These are phyloP conservation scores for Meyerozyma athensensis DNA, from an alignment of 1,139 yeast species.

Conservation along the genomic window DNA sequence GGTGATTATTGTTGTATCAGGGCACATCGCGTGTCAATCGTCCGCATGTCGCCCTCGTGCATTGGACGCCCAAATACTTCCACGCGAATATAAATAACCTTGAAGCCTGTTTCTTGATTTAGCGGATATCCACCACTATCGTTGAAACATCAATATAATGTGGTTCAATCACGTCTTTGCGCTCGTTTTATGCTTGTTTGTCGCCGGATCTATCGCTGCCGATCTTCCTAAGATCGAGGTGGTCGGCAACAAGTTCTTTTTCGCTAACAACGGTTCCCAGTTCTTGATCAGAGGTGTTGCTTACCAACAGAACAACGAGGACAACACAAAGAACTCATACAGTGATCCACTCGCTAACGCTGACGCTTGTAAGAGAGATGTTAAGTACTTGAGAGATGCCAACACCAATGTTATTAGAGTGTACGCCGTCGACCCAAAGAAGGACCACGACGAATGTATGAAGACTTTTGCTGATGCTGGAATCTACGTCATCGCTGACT, in stretches of 20 bases:
- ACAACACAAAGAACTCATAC: conserved; percentile 25
- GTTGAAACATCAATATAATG: background rate
- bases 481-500: conserved; percentile 81
- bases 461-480: conserved; percentile 81
- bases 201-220: conserved; percentile 11
- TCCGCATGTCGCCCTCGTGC: background rate
- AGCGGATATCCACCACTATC: background rate
- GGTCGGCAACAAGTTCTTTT: conserved; percentile 43
- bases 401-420: conserved; percentile 73
- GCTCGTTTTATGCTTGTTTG: conserved; percentile 3
- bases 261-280: conserved; percentile 42
- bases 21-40: background rate
- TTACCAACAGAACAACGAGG: conserved; percentile 39
- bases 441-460: conserved; percentile 88
- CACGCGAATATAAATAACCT: conserved; percentile 1
- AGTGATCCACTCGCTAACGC: conserved; percentile 60
- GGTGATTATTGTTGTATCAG: background rate
- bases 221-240: conserved; percentile 36
- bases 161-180: conserved; percentile 1
- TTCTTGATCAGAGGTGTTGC: conserved; percentile 44
- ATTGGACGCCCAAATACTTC: background rate
- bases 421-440: conserved; percentile 72
- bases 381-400: conserved; percentile 66
- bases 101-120: background rate
- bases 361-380: conserved; percentile 73